Percentiles rank a stretch among this genome's conserved stretches.
phyloP scores from a whole-genome alignment of 1,284 basidiomycete species.

The Clitocybe nebularis region DNA sequence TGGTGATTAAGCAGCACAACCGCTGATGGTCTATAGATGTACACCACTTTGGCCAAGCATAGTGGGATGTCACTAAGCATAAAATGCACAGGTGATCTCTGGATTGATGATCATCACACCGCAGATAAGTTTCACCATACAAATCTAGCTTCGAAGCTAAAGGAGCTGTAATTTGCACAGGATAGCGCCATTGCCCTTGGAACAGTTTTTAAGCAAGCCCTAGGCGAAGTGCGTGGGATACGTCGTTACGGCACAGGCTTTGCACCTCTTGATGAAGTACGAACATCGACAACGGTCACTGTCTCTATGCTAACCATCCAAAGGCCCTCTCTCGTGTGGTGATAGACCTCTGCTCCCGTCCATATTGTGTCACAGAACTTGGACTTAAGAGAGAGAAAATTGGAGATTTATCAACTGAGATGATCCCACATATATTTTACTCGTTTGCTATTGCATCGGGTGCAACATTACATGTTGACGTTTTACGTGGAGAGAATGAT shows the following conservation, averaged over 20 bases:
- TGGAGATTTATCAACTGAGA: constrained; percentile 94
- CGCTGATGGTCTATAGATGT: constrained; percentile 68
- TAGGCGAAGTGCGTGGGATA: constrained; percentile 95
- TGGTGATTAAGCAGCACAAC: constrained; percentile 2
- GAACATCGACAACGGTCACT: constrained; percentile 17
- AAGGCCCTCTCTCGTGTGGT: constrained; percentile 93
- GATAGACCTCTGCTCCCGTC: constrained; percentile 96
- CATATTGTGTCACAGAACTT: constrained; percentile 92
- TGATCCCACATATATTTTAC: constrained; percentile 95
- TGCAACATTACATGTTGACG: constrained; percentile 92
- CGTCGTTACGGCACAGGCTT: constrained; percentile 94
- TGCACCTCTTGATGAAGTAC: constrained; percentile 94
- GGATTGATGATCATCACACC: constrained; percentile 99
- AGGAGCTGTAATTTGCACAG: constrained; percentile 46
- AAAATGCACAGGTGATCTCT: constrained; percentile 92
- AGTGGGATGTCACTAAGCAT: constrained; percentile 87
- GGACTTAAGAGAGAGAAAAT: constrained; percentile 94
- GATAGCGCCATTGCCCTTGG: constrained; percentile 93
- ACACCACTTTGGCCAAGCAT: constrained; percentile 92
- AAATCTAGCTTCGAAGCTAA: constrained; percentile 7
- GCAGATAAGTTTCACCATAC: constrained; percentile 68
- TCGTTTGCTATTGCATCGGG: constrained; percentile 91
- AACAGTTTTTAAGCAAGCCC: constrained; percentile 91
- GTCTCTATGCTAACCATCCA: constrained; percentile 8
- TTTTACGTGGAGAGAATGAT: constrained; percentile 93